phyloP scores from a whole-genome alignment of 2,329 filamentous ascomycete genomes.

The Fusarium devonianum region DNA sequence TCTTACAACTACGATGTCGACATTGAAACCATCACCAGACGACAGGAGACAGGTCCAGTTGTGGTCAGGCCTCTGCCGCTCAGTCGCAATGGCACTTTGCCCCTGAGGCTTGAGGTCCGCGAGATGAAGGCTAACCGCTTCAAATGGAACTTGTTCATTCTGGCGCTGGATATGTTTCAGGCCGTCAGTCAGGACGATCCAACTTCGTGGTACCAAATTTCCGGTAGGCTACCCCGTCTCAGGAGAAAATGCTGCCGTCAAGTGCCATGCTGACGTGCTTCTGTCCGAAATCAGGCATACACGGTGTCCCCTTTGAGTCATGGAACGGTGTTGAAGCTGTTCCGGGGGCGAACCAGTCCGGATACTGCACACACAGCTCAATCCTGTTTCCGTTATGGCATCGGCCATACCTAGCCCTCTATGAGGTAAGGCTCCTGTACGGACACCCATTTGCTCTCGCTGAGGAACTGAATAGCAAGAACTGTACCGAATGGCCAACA shows the following conservation, averaged over 20 bases:
- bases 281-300: conserved; percentile 66
- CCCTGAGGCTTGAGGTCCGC: conserved; percentile 70
- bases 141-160: conserved; percentile 78
- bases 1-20: conserved; percentile 62
- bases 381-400: conserved; percentile 85
- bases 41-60: conserved; percentile 49
- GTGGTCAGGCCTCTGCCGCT: conserved; percentile 54
- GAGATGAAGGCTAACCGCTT: conserved; percentile 69
- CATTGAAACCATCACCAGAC: conserved; percentile 49
- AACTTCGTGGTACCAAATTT: conserved; percentile 80
- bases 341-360: conserved; percentile 62
- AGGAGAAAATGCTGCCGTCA: not conserved
- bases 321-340: conserved; percentile 62
- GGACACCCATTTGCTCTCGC: not conserved
- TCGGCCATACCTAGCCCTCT: conserved; percentile 75
- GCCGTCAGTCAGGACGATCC: conserved; percentile 66
- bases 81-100: conserved; percentile 50
- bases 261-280: conserved; percentile 15
- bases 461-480: conserved; percentile 46
- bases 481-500: conserved; percentile 46
- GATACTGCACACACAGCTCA: conserved; percentile 80
- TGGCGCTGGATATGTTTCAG: conserved; percentile 77
- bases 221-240: conserved; percentile 60
- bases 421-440: conserved; percentile 53
- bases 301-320: conserved; percentile 72